Evolutionary conservation across 371 early-diverging fungal species (phyloP).

Genomic region (Mucor velutinosus): DNA sequence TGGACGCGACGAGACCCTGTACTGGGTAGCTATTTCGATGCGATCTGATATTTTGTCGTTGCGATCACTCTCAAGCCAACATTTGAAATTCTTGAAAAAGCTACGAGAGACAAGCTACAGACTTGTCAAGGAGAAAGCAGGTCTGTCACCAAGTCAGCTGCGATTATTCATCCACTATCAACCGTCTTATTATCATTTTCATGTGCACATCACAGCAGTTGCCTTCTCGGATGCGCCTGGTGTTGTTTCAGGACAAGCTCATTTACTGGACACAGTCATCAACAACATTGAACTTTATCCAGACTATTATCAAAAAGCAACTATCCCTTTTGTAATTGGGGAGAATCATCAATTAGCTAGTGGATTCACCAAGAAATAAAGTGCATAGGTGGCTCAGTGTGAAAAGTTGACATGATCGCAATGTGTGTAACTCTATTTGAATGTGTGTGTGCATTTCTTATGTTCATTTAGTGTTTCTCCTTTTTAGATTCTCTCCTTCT

Average conservation of each 20-base stretch:
- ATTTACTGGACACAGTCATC: conserved; percentile 74
- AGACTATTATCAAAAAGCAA: conserved; percentile 41
- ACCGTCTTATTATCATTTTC: conserved; percentile 86
- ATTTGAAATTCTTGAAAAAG: conserved; percentile 68
- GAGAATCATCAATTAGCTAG: conserved; percentile 27
- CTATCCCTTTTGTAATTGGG: conserved; percentile 40
- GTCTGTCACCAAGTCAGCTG: conserved; percentile 52
- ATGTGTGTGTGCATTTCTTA: neutral
- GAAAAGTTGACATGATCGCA: neutral
- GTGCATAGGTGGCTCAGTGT: neutral
- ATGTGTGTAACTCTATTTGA: neutral
- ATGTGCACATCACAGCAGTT: conserved; percentile 79
- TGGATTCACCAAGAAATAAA: conserved; percentile 4
- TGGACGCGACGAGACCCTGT: conserved; percentile 59
- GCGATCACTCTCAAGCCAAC: conserved; percentile 60
- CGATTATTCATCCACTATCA: conserved; percentile 84
- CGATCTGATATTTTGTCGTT: conserved; percentile 60
- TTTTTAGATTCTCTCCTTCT: conserved; percentile 3
- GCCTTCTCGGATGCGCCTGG: conserved; percentile 61
- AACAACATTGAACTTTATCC: conserved; percentile 48
- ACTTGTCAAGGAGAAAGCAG: conserved; percentile 52
- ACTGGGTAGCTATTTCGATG: conserved; percentile 68
- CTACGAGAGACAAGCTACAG: conserved; percentile 52
- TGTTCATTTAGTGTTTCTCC: neutral
- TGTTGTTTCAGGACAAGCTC: conserved; percentile 72